phyloP scores from a whole-genome alignment of 768 basidiomycete species.

The Panaeolus cyanescens region DNA sequence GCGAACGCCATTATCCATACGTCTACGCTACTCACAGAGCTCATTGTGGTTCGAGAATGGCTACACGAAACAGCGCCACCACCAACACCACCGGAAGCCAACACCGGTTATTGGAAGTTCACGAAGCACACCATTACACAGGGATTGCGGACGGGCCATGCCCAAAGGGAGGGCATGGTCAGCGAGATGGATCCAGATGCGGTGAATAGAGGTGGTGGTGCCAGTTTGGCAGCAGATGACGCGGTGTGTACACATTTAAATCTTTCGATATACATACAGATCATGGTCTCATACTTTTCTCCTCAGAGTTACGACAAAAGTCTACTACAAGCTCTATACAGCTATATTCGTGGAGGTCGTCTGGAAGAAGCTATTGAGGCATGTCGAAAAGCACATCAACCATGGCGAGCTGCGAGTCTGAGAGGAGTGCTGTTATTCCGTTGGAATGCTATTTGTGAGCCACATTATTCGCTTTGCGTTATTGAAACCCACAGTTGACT shows the following conservation, averaged over 20 bases:
- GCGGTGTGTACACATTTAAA: too few species aligned
- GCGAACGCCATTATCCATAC: slow-evolving; percentile 72
- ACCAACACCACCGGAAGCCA: slow-evolving; percentile 67
- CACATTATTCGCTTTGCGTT: background rate
- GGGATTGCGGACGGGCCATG: slow-evolving; percentile 49
- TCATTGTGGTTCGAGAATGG: slow-evolving; percentile 87
- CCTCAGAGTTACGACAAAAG: slow-evolving; percentile 78
- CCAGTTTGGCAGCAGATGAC: slow-evolving; percentile 72
- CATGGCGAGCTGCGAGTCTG: slow-evolving; percentile 91
- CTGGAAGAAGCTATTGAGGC: slow-evolving; percentile 83
- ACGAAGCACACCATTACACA: slow-evolving; percentile 79
- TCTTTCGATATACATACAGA: background rate
- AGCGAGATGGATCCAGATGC: slow-evolving; percentile 84
- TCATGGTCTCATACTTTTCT: background rate
- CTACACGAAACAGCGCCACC: slow-evolving; percentile 73
- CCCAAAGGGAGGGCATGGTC: slow-evolving; percentile 51
- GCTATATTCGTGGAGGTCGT: slow-evolving; percentile 81
- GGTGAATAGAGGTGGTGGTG: slow-evolving; percentile 57
- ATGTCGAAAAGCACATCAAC: slow-evolving; percentile 81
- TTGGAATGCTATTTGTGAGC: slow-evolving; percentile 73
- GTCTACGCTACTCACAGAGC: slow-evolving; percentile 70
- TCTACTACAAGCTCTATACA: slow-evolving; percentile 75
- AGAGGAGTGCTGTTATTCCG: slow-evolving; percentile 79
- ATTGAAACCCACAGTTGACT: background rate
- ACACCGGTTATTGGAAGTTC: slow-evolving; percentile 83